A percentile compares a stretch with the other conserved stretches of the same genome.
Evolutionary conservation across 805 yeast genomes (phyloP).

Genomic region (Schwanniomyces sp.): DNA sequence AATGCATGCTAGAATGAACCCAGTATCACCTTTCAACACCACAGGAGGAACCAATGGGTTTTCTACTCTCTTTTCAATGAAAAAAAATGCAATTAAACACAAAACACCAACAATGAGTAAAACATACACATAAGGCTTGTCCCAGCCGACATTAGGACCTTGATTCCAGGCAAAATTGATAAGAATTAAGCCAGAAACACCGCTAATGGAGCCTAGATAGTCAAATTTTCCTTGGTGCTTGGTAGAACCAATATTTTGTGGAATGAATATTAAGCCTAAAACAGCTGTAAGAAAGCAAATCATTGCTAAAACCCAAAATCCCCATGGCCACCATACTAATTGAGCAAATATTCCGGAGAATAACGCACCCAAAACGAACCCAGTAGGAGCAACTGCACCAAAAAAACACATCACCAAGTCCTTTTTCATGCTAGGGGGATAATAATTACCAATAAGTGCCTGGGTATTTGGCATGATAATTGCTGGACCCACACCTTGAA

Average conservation of each 20-base stretch:
- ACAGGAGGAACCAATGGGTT: slow-evolving; percentile 57
- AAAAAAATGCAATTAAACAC: slow-evolving; percentile 40
- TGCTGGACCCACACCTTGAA: slow-evolving; percentile 37
- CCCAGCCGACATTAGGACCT: slow-evolving; percentile 77
- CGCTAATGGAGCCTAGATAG: slow-evolving; percentile 42
- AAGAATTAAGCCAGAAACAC: slow-evolving; percentile 59
- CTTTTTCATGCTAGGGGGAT: slow-evolving; percentile 21
- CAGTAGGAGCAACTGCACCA: slow-evolving; percentile 37
- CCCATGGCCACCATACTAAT: slow-evolving; percentile 37
- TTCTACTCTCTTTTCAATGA: slow-evolving; percentile 45
- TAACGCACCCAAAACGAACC: slow-evolving; percentile 29
- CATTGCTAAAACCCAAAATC: slow-evolving; percentile 28
- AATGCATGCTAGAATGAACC: slow-evolving; percentile 50
- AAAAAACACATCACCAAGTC: slow-evolving; percentile 25
- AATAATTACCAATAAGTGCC: slow-evolving; percentile 31
- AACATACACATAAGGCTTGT: slow-evolving; percentile 54
- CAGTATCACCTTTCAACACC: slow-evolving; percentile 44
- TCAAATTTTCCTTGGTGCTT: slow-evolving; percentile 19
- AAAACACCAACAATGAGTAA: slow-evolving; percentile 55
- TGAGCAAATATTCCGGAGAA: slow-evolving; percentile 24
- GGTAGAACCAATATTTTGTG: slow-evolving; percentile 22
- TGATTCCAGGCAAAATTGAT: slow-evolving; percentile 76
- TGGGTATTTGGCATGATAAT: slow-evolving; percentile 33
- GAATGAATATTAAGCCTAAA: slow-evolving; percentile 23
- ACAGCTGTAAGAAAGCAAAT: slow-evolving; percentile 14